Evolutionary conservation across 2,329 filamentous ascomycete genomes (phyloP), one percentile per base, ranked within the genome.

Genomic region (Ceratocystis cubensis): DNA sequence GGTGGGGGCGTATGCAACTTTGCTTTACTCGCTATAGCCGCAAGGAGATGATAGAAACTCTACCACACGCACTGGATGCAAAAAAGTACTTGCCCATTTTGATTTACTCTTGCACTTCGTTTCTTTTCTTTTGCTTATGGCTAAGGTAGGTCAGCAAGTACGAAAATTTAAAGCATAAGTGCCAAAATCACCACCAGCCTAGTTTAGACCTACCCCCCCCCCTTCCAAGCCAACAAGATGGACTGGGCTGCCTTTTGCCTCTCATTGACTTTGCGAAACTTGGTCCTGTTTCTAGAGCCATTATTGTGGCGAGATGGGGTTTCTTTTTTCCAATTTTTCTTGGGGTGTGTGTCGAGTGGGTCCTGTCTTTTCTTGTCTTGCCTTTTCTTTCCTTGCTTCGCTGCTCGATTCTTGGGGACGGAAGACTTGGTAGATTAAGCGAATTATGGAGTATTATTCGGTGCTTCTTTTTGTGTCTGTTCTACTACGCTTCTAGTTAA

Each of bases 231-330:
- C 46, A 48, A 20, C 45, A 20, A 48, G 45, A 48, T 20, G 45
- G 45, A 48, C n/a, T 48, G 45, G 20, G 22, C 22, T 50, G 48
- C 48, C 17, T 8, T 50, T 50, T 50, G 48, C 48, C 48, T 50
- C 22, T 50, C 3, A 50, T 50, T 50, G 22, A 20, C 22, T 20
- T 50, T 50, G n/a, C 22, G 48, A 22, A 10, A 22, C 46, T 48
- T 50, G 48, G 48, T 22, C 48, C 22, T 50, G 48, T 50, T 50
- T 50, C 48, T 50, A 50, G n/a, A 50, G 48, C 48, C 48, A 50
- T 50, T 50, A 50, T 50, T 50, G 48, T 50, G 48, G 48, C 48
- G 22, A 50, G 48, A 50, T 50, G 48, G 48, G 7, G 22, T 50
- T 48, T 48, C 17, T 48, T 48, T 10, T 50, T 50, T 50, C 6